A percentile compares a stretch with the other conserved stretches of the same genome.
Conservation (phyloP, 768 basidiomycete genomes). For the Pleurotus tuoliensis region DNA sequence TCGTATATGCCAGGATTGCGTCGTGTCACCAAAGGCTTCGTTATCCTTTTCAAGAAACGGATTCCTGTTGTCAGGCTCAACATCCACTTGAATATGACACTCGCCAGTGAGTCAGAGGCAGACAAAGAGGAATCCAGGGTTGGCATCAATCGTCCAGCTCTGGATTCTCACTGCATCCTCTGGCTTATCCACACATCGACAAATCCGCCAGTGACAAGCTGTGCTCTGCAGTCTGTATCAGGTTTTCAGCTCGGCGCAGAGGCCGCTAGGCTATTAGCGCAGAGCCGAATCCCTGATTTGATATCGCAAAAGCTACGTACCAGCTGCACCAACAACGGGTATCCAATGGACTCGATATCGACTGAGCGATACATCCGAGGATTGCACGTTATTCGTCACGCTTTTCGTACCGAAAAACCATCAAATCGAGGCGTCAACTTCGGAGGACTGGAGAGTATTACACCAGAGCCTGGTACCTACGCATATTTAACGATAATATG, state of each 20-base stretch:
- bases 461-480: background rate
- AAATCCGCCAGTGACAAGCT: background rate
- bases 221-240: slow-evolving; percentile 6
- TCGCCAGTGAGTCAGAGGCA: background rate
- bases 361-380: slow-evolving; percentile 7
- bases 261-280: background rate
- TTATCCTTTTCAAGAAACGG: too few species aligned
- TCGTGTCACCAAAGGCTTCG: too few species aligned
- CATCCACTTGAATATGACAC: too few species aligned
- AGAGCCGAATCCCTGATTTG: too few species aligned
- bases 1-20: too few species aligned
- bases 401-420: background rate
- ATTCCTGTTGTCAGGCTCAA: too few species aligned
- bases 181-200: slow-evolving; percentile 9
- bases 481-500: slow-evolving; percentile 4
- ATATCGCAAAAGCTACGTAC: too few species aligned
- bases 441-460: background rate
- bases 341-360: background rate
- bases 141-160: background rate
- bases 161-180: slow-evolving; percentile 4
- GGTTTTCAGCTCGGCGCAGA: background rate
- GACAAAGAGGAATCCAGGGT: slow-evolving; percentile 1
- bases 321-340: too few species aligned
- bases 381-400: slow-evolving; percentile 2
- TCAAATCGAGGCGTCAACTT: background rate